Evolutionary conservation across 257 asterid genomes (phyloP).

Genomic region (Hygrophila difformis): DNA sequence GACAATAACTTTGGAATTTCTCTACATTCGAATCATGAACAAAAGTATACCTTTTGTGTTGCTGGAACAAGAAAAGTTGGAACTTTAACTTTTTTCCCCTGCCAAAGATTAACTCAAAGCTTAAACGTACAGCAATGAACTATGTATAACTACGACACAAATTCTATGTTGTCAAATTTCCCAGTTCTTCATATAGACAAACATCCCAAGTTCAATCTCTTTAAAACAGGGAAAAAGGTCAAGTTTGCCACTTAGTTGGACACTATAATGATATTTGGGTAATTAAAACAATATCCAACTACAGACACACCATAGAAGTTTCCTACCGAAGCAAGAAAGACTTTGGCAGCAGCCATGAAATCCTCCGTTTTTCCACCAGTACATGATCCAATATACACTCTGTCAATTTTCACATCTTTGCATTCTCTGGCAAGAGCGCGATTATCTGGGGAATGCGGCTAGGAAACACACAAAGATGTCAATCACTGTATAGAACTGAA

Average conservation of each 20-base stretch:
- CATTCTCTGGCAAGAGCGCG: slow-evolving; percentile 97
- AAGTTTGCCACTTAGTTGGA: not conserved
- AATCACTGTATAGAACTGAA: not conserved
- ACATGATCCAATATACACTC: slow-evolving; percentile 94
- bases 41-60: slow-evolving; percentile 71
- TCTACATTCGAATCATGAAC: not conserved
- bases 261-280: not conserved
- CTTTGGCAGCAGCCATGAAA: slow-evolving; percentile 95
- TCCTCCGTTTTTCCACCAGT: slow-evolving; percentile 96
- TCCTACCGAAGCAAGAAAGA: slow-evolving; percentile 76
- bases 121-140: too few species aligned
- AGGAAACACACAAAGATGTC: slow-evolving; percentile 16
- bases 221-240: not conserved
- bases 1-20: not conserved
- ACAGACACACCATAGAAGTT: not conserved
- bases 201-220: too few species aligned
- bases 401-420: slow-evolving; percentile 83
- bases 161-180: too few species aligned
- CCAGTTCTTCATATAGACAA: too few species aligned
- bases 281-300: not conserved
- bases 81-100: slow-evolving; percentile 90
- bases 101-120: too few species aligned
- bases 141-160: too few species aligned
- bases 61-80: slow-evolving; percentile 98
- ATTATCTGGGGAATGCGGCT: slow-evolving; percentile 98